These are phyloP conservation scores for Tetrapisispora namnaoensis DNA, from an alignment of 805 yeast genomes.

Conservation along the genomic window DNA sequence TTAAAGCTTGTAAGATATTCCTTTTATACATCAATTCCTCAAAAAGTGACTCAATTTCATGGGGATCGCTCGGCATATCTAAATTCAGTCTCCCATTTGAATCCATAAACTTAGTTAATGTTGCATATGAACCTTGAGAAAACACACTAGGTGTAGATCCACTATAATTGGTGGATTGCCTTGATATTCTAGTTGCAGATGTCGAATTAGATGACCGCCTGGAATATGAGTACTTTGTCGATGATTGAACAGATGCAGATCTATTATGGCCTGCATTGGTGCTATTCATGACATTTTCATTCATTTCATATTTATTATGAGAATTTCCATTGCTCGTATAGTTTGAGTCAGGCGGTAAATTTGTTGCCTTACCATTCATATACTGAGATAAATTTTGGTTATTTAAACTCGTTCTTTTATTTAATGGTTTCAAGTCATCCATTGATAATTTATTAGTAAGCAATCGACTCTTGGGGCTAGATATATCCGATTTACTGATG, in stretches of 20 bases:
- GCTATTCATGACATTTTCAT: background rate
- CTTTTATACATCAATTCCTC: slow-evolving; percentile 73
- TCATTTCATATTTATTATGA: slow-evolving; percentile 3
- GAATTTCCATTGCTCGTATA: background rate
- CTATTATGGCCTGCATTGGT: slow-evolving; percentile 10
- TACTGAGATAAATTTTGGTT: slow-evolving; percentile 24
- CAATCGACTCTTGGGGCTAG: background rate
- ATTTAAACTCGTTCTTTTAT: slow-evolving; percentile 21
- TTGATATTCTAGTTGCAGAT: slow-evolving; percentile 8
- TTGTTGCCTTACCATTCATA: slow-evolving; percentile 10
- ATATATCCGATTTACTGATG: slow-evolving; percentile 3
- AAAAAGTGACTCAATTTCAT: slow-evolving; percentile 65
- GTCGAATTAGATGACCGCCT: slow-evolving; percentile 3
- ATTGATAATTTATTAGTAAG: slow-evolving; percentile 10
- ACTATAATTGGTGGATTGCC: slow-evolving; percentile 23
- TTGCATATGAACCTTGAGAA: slow-evolving; percentile 22
- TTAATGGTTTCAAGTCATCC: slow-evolving; percentile 16
- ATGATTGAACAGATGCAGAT: slow-evolving; percentile 16
- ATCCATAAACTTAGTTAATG: slow-evolving; percentile 20
- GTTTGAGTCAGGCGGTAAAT: slow-evolving; percentile 1
- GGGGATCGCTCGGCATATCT: slow-evolving; percentile 58
- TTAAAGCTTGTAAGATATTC: slow-evolving; percentile 55
- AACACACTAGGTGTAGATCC: slow-evolving; percentile 15
- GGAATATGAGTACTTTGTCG: slow-evolving; percentile 21
- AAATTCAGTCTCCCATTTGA: slow-evolving; percentile 31